Conservation (phyloP, 169 alveolate genomes). For the Plasmodium vinckei region DNA sequence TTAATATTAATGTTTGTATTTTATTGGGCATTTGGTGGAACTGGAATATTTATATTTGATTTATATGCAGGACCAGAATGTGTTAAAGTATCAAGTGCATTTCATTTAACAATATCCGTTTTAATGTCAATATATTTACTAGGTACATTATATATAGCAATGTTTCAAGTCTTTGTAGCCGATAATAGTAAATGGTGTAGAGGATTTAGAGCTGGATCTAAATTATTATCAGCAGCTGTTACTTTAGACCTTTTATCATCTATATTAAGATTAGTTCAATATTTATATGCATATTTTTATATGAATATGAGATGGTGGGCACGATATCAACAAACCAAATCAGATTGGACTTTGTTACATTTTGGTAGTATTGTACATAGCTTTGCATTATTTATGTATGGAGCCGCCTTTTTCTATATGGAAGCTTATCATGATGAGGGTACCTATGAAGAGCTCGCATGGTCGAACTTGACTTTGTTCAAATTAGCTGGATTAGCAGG, state of each 20-base stretch:
- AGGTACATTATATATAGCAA: conserved; percentile 87
- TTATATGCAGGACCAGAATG: conserved; percentile 89
- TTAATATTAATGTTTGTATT: conserved; percentile 86
- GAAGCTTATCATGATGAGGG: conserved; percentile 92
- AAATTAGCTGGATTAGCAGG: conserved; percentile 88
- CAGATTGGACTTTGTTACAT: conserved; percentile 90
- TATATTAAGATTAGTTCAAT: conserved; percentile 86
- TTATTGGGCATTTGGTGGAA: conserved; percentile 90
- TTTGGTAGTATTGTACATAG: conserved; percentile 88
- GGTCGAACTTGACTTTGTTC: conserved; percentile 88
- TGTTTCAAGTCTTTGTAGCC: conserved; percentile 89
- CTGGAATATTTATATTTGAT: conserved; percentile 87
- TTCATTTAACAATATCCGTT: conserved; percentile 85
- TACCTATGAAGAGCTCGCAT: conserved; percentile 89
- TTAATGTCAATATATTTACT: conserved; percentile 86
- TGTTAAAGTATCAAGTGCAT: conserved; percentile 85
- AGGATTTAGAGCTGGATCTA: conserved; percentile 91
- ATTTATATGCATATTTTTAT: conserved; percentile 86
- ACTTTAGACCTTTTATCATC: conserved; percentile 86
- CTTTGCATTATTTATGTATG: conserved; percentile 87
- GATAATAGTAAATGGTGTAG: conserved; percentile 89
- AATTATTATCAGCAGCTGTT: conserved; percentile 88
- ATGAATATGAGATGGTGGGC: conserved; percentile 92
- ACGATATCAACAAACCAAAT: conserved; percentile 88
- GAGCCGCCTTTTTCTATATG: conserved; percentile 88